phyloP scores from a whole-genome alignment of 805 yeast genomes.

The Wickerhamomyces ciferrii region DNA sequence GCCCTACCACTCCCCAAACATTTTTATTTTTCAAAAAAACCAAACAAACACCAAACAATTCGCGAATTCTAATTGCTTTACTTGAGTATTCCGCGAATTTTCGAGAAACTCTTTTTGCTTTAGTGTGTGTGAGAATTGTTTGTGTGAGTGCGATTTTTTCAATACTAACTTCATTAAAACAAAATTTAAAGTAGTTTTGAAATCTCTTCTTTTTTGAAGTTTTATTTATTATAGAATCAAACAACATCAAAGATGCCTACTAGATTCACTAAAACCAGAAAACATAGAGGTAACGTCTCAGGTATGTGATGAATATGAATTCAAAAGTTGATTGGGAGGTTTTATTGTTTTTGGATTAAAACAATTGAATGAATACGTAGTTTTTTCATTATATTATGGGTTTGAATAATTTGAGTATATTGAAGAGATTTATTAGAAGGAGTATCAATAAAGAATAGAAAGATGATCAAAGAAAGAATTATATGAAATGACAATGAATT shows the following conservation, averaged over 20 bases:
- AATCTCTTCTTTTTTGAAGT: neutral
- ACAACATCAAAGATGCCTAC: conserved; percentile 74
- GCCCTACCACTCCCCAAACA: too few relatives aligned
- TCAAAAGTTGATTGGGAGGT: neutral
- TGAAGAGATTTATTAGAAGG: too few relatives aligned
- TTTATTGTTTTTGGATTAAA: neutral
- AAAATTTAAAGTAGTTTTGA: conserved; percentile 1
- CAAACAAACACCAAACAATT: too few relatives aligned
- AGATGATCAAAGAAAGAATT: too few relatives aligned
- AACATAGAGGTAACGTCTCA: conserved; percentile 99
- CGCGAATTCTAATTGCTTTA: too few relatives aligned
- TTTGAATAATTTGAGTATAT: too few relatives aligned
- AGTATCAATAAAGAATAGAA: too few relatives aligned
- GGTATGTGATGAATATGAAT: conserved; percentile 52
- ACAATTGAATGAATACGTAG: neutral
- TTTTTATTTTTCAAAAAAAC: too few relatives aligned
- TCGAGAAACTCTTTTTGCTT: neutral
- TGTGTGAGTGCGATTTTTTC: neutral
- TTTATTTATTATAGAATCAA: too few relatives aligned
- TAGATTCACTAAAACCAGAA: conserved; percentile 99
- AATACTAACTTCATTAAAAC: neutral
- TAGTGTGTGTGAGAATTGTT: neutral
- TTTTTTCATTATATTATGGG: too few relatives aligned
- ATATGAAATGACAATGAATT: too few relatives aligned
- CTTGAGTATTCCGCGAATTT: too few relatives aligned